Conservation (phyloP, 179 eudicot species). For the Pouteria campechiana region DNA sequence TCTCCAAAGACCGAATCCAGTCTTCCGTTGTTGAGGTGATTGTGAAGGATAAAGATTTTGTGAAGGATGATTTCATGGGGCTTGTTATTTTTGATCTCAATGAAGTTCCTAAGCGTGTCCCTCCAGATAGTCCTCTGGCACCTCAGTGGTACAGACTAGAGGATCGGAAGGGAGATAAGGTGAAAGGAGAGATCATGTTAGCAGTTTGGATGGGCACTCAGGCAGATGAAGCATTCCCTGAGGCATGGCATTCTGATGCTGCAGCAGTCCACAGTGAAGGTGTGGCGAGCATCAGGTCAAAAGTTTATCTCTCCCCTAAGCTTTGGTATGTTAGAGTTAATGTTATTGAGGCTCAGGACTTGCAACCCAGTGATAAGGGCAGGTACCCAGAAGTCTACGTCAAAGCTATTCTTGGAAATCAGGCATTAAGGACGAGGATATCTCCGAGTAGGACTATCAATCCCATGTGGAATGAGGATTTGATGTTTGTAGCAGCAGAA, state of each 20-base stretch:
- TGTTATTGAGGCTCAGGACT: conserved; percentile 30
- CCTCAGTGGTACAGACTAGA: conserved; percentile 30
- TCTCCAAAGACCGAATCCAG: conserved; percentile 65
- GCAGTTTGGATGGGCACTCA: conserved; percentile 34
- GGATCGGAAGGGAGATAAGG: conserved; percentile 15
- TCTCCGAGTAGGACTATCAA: conserved; percentile 50
- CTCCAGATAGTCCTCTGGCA: conserved; percentile 30
- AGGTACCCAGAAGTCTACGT: conserved; percentile 52
- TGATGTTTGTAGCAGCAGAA: conserved; percentile 77
- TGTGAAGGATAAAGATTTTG: conserved; percentile 62
- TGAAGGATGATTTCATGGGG: conserved; percentile 27
- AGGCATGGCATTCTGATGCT: conserved; percentile 32
- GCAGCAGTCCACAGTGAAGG: conserved; percentile 23
- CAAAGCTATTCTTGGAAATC: conserved; percentile 51
- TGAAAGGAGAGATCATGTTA: conserved; percentile 28
- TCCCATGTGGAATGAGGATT: conserved; percentile 77
- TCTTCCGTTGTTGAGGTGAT: conserved; percentile 62
- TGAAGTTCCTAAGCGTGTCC: conserved; percentile 25
- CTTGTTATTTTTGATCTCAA: conserved; percentile 20
- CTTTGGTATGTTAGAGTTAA: conserved; percentile 25
- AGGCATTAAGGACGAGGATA: conserved; percentile 40
- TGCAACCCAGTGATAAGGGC: conserved; percentile 12
- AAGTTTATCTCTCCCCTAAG: conserved; percentile 26
- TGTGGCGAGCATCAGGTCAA: conserved; percentile 20
- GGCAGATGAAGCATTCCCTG: conserved; percentile 29